Percentiles rank a stretch among this genome's conserved stretches.
These are phyloP conservation scores for Ensete ventricosum DNA, from an alignment of 176 grass and related monocot genomes.

Conservation along the genomic window DNA sequence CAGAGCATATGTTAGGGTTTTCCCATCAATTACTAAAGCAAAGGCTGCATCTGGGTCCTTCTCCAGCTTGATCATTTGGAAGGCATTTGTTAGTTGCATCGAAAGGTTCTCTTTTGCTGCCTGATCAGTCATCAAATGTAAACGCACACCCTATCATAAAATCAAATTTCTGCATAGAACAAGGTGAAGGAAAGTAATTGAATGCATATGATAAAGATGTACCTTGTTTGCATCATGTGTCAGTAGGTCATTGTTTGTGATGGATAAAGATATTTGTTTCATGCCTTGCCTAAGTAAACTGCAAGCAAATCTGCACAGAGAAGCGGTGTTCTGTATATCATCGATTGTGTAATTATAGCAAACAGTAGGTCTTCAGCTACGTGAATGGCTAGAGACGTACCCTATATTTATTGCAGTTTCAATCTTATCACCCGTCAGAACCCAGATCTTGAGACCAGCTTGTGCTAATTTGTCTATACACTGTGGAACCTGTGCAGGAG, in stretches of 20 bases:
- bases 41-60: slow-evolving; percentile 94
- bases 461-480: slow-evolving; percentile 94
- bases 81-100: slow-evolving; percentile 74
- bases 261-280: slow-evolving; percentile 74
- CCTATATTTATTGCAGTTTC: slow-evolving; percentile 99
- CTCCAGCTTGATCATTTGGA: slow-evolving; percentile 95
- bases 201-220: slow-evolving; percentile 29
- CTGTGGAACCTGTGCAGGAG: slow-evolving; percentile 60
- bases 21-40: slow-evolving; percentile 95
- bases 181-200: slow-evolving; percentile 21
- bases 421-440: slow-evolving; percentile 99
- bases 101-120: slow-evolving; percentile 74
- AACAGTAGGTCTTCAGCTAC: background rate
- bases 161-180: slow-evolving; percentile 31
- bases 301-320: slow-evolving; percentile 74
- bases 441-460: slow-evolving; percentile 98
- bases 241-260: slow-evolving; percentile 47
- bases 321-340: background rate
- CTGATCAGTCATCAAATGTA: slow-evolving; percentile 67
- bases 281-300: slow-evolving; percentile 99
- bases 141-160: slow-evolving; percentile 56
- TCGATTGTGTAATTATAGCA: background rate
- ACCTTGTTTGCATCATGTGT: slow-evolving; percentile 84
- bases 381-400: slow-evolving; percentile 27
- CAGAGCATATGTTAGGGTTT: slow-evolving; percentile 68